Evolutionary conservation across 148 eudicot species (phyloP).

Genomic region (Vaccinium vitisidaea): DNA sequence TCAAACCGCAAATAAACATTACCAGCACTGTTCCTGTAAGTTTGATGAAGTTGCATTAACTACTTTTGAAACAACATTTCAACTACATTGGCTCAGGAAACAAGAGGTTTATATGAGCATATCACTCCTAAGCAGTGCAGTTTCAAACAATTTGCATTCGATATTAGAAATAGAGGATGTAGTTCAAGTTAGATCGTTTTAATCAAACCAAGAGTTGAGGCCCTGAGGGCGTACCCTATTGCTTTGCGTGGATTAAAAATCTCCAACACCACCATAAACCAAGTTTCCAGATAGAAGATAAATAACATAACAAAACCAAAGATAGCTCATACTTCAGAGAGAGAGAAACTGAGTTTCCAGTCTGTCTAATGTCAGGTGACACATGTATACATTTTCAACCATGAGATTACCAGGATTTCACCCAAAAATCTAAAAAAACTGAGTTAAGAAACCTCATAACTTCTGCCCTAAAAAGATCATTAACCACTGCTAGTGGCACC

Average conservation of each 20-base stretch:
- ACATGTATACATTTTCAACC: not conserved
- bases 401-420: not conserved
- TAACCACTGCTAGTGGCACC: not conserved
- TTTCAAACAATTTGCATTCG: not conserved
- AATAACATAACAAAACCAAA: not conserved
- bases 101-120: not conserved
- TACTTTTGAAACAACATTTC: not conserved
- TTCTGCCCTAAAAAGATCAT: not conserved
- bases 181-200: not conserved
- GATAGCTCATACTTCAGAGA: not conserved
- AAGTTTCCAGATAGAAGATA: not conserved
- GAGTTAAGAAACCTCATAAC: not conserved
- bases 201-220: not conserved
- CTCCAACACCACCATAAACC: not conserved
- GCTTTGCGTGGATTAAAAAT: not conserved
- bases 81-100: not conserved
- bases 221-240: not conserved
- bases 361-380: not conserved
- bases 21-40: conserved; percentile 78
- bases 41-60: not conserved
- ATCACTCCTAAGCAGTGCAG: not conserved
- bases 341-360: not conserved
- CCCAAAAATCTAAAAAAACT: not conserved
- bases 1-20: conserved; percentile 84
- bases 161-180: not conserved